A percentile compares a stretch with the other conserved stretches of the same genome.
Evolutionary conservation across 768 basidiomycete genomes (phyloP).

Genomic region (Termitomyces sp.): DNA sequence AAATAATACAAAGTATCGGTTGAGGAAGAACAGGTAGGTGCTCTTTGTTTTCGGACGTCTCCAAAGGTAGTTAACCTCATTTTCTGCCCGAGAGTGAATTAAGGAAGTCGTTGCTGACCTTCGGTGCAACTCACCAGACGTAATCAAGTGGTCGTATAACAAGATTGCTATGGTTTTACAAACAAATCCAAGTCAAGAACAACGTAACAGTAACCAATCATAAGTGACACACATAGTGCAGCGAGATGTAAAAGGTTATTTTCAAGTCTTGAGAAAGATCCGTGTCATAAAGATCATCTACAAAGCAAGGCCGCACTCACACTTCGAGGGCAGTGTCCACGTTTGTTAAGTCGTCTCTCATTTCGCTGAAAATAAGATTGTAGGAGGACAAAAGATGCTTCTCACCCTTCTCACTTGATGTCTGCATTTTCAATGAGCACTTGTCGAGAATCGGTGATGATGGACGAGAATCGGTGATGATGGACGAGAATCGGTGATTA

Average conservation of each 20-base stretch:
- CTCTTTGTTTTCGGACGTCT: background rate
- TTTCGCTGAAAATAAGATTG: no score
- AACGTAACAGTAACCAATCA: background rate
- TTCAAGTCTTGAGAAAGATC: background rate
- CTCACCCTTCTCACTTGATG: no score
- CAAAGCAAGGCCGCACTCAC: no score
- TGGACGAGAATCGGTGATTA: no score
- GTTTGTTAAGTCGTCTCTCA: no score
- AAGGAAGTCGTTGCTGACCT: background rate
- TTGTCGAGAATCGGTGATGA: no score
- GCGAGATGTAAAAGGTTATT: background rate
- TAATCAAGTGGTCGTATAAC: background rate
- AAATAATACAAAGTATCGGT: background rate
- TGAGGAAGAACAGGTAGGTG: background rate
- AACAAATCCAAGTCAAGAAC: background rate
- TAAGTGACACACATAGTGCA: background rate
- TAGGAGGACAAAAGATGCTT: no score
- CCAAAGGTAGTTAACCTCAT: background rate
- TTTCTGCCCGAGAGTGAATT: background rate
- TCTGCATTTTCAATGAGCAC: no score
- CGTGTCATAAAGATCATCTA: background rate
- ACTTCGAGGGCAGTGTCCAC: no score
- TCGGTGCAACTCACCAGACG: background rate
- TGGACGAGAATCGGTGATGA: no score
- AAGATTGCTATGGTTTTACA: background rate